phyloP scores from a whole-genome alignment of 805 yeast genomes.

The Candida koratica region DNA sequence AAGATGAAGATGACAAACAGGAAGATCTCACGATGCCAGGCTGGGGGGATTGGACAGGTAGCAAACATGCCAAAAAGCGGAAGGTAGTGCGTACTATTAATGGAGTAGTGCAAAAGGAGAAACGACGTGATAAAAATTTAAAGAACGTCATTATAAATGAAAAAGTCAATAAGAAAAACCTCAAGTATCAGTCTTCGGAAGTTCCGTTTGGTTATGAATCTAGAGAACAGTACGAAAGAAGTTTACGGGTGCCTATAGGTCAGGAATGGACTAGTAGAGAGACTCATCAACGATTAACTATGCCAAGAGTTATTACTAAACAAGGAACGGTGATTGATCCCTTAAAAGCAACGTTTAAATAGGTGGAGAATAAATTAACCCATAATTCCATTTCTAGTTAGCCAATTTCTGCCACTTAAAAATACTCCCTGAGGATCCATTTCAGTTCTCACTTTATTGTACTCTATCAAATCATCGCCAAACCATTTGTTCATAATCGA shows the following conservation, averaged over 20 bases:
- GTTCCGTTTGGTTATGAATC: conserved; percentile 95
- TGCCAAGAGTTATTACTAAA: conserved; percentile 83
- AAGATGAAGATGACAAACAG: conserved; percentile 83
- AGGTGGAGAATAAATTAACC: conserved; percentile 7
- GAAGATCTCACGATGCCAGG: conserved; percentile 89
- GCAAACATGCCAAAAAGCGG: conserved; percentile 42
- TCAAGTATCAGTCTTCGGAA: conserved; percentile 80
- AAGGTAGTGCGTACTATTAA: conserved; percentile 66
- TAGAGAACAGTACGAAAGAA: conserved; percentile 90
- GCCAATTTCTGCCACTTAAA: conserved; percentile 76
- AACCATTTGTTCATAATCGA: conserved; percentile 71
- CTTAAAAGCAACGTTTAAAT: conserved; percentile 76
- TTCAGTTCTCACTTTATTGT: conserved; percentile 58
- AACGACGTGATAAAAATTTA: conserved; percentile 73
- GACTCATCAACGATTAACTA: conserved; percentile 81
- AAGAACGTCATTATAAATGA: conserved; percentile 88
- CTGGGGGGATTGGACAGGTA: conserved; percentile 98
- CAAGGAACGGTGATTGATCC: conserved; percentile 92
- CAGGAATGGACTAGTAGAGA: conserved; percentile 92
- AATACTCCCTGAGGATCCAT: conserved; percentile 83
- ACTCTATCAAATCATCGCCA: conserved; percentile 62
- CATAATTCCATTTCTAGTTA: conserved; percentile 70
- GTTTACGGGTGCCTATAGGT: conserved; percentile 93
- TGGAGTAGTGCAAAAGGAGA: conserved; percentile 69
- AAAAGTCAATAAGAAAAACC: conserved; percentile 73